These are phyloP conservation scores for Yamadazyma dendronema DNA, from an alignment of 1,139 yeast species.

Conservation along the genomic window DNA sequence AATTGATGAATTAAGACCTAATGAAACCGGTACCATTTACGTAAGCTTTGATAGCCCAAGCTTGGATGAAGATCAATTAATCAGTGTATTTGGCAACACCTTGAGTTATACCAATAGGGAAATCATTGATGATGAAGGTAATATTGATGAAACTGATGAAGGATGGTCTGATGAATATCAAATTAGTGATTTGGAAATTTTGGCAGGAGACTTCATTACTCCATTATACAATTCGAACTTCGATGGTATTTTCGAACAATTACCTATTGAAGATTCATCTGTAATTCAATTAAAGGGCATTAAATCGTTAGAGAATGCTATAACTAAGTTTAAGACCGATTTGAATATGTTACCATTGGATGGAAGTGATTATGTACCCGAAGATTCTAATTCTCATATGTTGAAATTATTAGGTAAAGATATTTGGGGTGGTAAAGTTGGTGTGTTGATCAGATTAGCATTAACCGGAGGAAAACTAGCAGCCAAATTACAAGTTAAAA, in stretches of 20 bases:
- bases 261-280: conserved; percentile 38
- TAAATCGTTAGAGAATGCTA: conserved; percentile 36
- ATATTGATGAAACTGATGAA: conserved; percentile 66
- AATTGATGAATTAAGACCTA: conserved; percentile 69
- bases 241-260: conserved; percentile 70
- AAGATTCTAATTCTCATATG: conserved; percentile 62
- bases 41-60: conserved; percentile 68
- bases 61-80: conserved; percentile 37
- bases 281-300: conserved; percentile 40
- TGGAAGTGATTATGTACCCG: conserved; percentile 66
- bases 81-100: conserved; percentile 56
- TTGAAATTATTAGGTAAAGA: conserved; percentile 84
- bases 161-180: conserved; percentile 95
- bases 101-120: conserved; percentile 80
- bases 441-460: conserved; percentile 69
- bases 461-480: conserved; percentile 68
- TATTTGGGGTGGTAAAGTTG: conserved; percentile 70
- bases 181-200: conserved; percentile 73
- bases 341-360: conserved; percentile 82
- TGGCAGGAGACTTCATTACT: conserved; percentile 77
- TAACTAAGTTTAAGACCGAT: conserved; percentile 49
- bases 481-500: conserved; percentile 70
- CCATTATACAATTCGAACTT: conserved; percentile 83
- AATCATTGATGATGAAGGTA: conserved; percentile 75
- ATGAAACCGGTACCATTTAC: conserved; percentile 70